Evolutionary conservation across 164 flowering plant species (phyloP).

Genomic region (Nymphaea thermarum): DNA sequence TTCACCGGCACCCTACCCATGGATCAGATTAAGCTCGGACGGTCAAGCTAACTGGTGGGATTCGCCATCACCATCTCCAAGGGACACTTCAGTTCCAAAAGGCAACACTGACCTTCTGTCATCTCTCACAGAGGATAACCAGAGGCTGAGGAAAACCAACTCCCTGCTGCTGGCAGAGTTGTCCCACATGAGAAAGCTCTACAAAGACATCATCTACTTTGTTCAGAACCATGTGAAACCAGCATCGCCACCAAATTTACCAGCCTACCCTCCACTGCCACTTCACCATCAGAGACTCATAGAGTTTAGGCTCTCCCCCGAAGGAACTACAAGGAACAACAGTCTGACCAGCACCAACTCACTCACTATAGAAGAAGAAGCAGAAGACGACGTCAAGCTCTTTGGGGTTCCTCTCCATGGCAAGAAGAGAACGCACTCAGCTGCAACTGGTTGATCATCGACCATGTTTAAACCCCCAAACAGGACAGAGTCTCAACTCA

Average conservation of each 20-base stretch:
- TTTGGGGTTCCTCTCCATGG: slow-evolving; percentile 40
- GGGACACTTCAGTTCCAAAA: slow-evolving; percentile 3
- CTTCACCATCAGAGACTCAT: slow-evolving; percentile 11
- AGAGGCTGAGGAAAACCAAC: slow-evolving; percentile 31
- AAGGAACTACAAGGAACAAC: background rate
- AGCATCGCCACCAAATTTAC: slow-evolving; percentile 3
- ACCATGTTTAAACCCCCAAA: no score
- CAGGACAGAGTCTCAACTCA: no score
- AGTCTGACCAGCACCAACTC: slow-evolving; percentile 4
- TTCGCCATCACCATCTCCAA: background rate
- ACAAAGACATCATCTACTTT: slow-evolving; percentile 56
- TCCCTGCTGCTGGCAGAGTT: slow-evolving; percentile 49
- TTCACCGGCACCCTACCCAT: background rate
- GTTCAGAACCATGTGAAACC: slow-evolving; percentile 46
- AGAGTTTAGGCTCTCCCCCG: slow-evolving; percentile 5
- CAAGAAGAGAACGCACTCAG: slow-evolving; percentile 31
- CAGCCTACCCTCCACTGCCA: background rate
- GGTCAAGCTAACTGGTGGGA: background rate
- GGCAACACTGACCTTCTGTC: slow-evolving; percentile 14
- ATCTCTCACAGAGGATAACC: slow-evolving; percentile 35
- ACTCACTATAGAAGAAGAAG: slow-evolving; percentile 10
- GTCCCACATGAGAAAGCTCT: slow-evolving; percentile 49
- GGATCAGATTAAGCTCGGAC: background rate
- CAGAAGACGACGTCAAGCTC: slow-evolving; percentile 25
- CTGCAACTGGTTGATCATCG: no score